Base-by-base conservation (phyloP, 345 rosid genomes). In the Rhodomyrtus tomentosa region DNA sequence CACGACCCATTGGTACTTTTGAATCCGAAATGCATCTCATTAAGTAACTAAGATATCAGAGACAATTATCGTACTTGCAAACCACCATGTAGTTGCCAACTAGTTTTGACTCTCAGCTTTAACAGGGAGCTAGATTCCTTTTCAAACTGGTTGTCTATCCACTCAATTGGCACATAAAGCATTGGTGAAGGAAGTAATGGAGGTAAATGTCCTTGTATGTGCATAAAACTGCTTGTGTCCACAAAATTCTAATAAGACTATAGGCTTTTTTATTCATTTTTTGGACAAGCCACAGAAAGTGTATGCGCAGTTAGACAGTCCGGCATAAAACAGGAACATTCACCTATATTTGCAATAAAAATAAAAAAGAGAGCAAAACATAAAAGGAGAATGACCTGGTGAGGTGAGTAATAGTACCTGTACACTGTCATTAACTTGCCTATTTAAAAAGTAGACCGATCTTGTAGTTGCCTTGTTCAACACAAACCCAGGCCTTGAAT, bases 401-500 rank as follows among this genome's bases (percentile, higher is more conserved):
- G 83, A 27, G 74, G 40, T 50, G 73, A 84, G 76, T 87, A 56
- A 9, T 74, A 55, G 49, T 45, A 95, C 99, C 99, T 95, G 94
- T 88, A 95, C 89, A 74, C 99, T 97, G 55, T 95, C 95, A 87
- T 93, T 97, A 88, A 97, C 92, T 92, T 97, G 99, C 22, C 98
- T 95, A 83, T 90, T 83, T 82, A 95, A 83, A 88, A 97, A 97
- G 89, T 90, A 90, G 54, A 82, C 85, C 5, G 98, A 97, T 88
- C 95, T 93, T 27, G 98, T 95, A 10, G 96, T 97, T 81, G 90
- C 98, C 90, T 93, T 92, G 84, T 89, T 95, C 83, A 97, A 89
- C 62, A 94, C 24, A 88, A 97, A 97, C 52, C 99, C 98, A 82
- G 99, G 99, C 92, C 99, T 93, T 55, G 99, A 93, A 84, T 97